Evolutionary conservation across 495 filamentous ascomycete genomes (phyloP).

Genomic region (Jackrogersella minutella): DNA sequence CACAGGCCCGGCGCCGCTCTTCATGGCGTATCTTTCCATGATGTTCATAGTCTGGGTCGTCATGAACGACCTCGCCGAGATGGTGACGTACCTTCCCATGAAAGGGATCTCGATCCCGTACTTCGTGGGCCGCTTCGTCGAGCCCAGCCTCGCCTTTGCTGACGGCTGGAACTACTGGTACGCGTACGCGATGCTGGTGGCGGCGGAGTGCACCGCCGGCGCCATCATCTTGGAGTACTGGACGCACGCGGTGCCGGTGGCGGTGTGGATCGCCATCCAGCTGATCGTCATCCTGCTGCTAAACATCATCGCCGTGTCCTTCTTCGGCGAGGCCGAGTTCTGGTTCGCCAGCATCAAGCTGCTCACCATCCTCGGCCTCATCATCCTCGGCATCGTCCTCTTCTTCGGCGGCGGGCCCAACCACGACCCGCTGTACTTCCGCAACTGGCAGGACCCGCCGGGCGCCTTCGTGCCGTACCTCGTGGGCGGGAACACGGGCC

Average conservation of each 20-base stretch:
- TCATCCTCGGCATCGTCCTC: constrained; percentile 76
- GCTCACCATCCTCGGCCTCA: constrained; percentile 71
- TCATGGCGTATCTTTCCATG: constrained; percentile 60
- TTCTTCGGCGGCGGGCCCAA: constrained; percentile 70
- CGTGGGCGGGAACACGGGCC: constrained; percentile 55
- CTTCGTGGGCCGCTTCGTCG: constrained; percentile 77
- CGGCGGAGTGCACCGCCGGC: constrained; percentile 59
- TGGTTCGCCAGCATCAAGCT: constrained; percentile 74
- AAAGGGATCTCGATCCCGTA: constrained; percentile 64
- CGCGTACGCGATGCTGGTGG: constrained; percentile 57
- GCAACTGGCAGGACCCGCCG: constrained; percentile 71
- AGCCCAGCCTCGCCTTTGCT: constrained; percentile 79
- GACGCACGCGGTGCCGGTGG: constrained; percentile 57
- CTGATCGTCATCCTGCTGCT: constrained; percentile 52
- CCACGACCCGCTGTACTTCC: constrained; percentile 66
- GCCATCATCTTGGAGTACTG: constrained; percentile 65
- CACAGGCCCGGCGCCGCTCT: constrained; percentile 59
- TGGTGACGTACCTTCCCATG: constrained; percentile 65
- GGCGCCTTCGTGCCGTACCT: constrained; percentile 73
- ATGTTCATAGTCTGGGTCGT: constrained; percentile 51
- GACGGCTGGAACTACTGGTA: constrained; percentile 80
- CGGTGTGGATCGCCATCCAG: constrained; percentile 68
- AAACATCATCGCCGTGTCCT: constrained; percentile 58
- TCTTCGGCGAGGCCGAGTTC: constrained; percentile 72
- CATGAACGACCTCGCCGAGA: constrained; percentile 58